Evolutionary conservation across 78 protist genomes (phyloP).

Genomic region (Guillardia theta): DNA sequence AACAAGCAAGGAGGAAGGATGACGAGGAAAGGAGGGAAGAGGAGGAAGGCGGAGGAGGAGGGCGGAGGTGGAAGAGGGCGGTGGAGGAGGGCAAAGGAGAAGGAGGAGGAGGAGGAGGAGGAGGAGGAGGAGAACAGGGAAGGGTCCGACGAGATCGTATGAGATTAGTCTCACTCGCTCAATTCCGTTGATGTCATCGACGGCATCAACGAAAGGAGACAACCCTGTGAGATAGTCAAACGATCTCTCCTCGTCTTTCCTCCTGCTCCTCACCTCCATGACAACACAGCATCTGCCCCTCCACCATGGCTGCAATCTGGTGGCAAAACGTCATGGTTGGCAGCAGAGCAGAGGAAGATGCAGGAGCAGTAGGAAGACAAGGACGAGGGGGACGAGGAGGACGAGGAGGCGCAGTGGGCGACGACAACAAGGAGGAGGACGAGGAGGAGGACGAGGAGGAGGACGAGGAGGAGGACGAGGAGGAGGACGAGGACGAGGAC

Average conservation of each 20-base stretch:
- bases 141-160: neutral
- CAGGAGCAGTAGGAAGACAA: neutral
- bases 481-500: neutral
- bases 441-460: neutral
- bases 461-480: conserved; percentile 15
- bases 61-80: neutral
- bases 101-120: neutral
- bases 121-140: neutral
- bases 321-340: neutral
- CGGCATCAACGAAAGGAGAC: conserved; percentile 85
- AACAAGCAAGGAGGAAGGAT: neutral
- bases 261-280: conserved; percentile 79
- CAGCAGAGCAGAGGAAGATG: neutral
- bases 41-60: neutral
- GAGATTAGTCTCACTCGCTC: neutral
- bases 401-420: neutral
- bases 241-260: neutral
- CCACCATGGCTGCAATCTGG: neutral
- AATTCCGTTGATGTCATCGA: conserved; percentile 75
- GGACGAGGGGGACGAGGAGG: too few relatives aligned
- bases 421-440: conserved; percentile 45
- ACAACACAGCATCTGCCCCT: conserved; percentile 84
- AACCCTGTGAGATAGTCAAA: conserved; percentile 48
- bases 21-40: neutral
- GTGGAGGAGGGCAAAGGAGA: neutral